Base-by-base conservation (phyloP, 768 basidiomycete genomes). In the Mycena indigotica region DNA sequence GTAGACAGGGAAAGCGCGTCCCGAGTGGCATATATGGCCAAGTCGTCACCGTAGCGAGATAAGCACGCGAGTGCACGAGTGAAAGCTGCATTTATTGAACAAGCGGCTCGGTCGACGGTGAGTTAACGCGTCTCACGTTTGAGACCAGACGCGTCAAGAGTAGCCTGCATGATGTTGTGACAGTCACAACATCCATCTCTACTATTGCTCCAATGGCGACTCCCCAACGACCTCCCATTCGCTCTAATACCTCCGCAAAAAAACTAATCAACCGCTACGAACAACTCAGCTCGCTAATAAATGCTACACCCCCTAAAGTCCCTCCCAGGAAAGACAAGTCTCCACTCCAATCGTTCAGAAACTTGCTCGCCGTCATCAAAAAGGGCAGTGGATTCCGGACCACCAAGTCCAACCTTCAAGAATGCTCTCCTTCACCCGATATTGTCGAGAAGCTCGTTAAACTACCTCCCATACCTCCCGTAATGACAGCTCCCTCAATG, bases 11-110 rank as follows among this genome's bases (percentile, higher is more conserved):
- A 78, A 28, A 94, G 68, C 29, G 75, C 72, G 30, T 87, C 85
- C 0, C 78, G 67, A 8, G 83, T 82, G 6, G 88, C 90, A 56
- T 85, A 80, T 39, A 94, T 79, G 32, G 82, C 78, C 40, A 94
- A 73, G 59, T 94, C 90, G 57, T 94, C 92, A 50, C 92, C 89
- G 68, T 91, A 93, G 73, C 82, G 85, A 32, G 91, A 86, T 41
- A 93, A 75, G 71, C 93, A 94, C 4, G 82, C 76, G 48, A 94
- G 74, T 13, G 88, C 87, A 69, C 81, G 87, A 25, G 87, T 85
- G 66, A 93, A 86, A 52, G 86, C 92, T 93, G 63, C 48, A 51
- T 67, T 44, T 55, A 55, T 51, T 66, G 56, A 58, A 58, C 60
- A 38, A 58, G 24, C 28, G 58, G 51, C 8, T 58, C 56, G 51